These are phyloP conservation scores for Puccinia novopanici DNA, from an alignment of 1,284 basidiomycete genomes.

Conservation along the genomic window DNA sequence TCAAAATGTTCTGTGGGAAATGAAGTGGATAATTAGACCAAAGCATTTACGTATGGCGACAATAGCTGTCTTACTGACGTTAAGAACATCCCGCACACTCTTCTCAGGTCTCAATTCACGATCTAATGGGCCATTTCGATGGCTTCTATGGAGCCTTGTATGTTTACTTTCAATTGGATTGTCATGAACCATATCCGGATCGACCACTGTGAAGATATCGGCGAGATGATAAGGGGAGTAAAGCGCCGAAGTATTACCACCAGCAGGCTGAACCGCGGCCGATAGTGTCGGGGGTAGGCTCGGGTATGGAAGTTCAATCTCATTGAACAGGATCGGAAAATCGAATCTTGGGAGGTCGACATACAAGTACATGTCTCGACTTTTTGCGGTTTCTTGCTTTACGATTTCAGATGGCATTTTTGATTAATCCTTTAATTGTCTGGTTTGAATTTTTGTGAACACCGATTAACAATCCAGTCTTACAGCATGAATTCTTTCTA, in stretches of 20 bases:
- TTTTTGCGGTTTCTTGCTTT: constrained; percentile 52
- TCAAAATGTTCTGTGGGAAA: constrained; percentile 74
- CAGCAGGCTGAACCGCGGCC: constrained; percentile 49
- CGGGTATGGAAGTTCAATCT: constrained; percentile 62
- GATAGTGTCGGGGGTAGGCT: constrained; percentile 55
- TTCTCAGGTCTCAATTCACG: constrained; percentile 95
- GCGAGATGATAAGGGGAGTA: constrained; percentile 56
- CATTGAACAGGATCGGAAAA: constrained; percentile 94
- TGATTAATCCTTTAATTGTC: constrained; percentile 58
- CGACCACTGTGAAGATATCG: constrained; percentile 82
- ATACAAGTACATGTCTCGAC: constrained; percentile 72
- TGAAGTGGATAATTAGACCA: neutral
- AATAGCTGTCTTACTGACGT: constrained; percentile 63
- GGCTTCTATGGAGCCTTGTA: constrained; percentile 86
- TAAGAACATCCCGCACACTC: constrained; percentile 88
- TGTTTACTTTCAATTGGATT: constrained; percentile 98
- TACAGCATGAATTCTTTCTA: constrained; percentile 87
- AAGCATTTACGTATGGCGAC: neutral
- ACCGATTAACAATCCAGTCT: constrained; percentile 56
- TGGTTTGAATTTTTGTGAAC: neutral
- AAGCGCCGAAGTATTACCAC: constrained; percentile 52
- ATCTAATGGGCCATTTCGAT: constrained; percentile 89
- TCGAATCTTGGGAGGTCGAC: constrained; percentile 96
- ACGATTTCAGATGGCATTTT: constrained; percentile 24
- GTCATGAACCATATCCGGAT: constrained; percentile 84